Evolutionary conservation across 1,139 yeast genomes (phyloP).

Genomic region (Lodderomyces oxycetoniae): DNA sequence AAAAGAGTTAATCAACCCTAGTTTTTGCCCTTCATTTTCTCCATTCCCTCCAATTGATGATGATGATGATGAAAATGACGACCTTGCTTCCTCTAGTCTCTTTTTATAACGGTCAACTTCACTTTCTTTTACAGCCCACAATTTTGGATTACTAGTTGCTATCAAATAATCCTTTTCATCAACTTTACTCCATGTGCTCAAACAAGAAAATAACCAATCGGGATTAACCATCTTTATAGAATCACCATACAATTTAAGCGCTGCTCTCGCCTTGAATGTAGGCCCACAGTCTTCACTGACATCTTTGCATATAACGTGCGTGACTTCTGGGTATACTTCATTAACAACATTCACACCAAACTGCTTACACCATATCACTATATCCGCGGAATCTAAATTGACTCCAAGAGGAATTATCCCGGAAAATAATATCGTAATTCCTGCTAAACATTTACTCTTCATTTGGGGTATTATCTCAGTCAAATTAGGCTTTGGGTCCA

Average conservation of each 20-base stretch:
- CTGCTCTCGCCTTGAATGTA: conserved; percentile 73
- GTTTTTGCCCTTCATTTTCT: conserved; percentile 17
- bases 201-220: conserved; percentile 87
- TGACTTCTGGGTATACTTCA: conserved; percentile 69
- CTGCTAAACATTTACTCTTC: conserved; percentile 64
- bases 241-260: conserved; percentile 57
- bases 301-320: conserved; percentile 81
- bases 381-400: conserved; percentile 66
- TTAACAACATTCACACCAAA: conserved; percentile 86
- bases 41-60: conserved; percentile 6
- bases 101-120: conserved; percentile 44
- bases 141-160: conserved; percentile 34
- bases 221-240: conserved; percentile 76
- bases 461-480: conserved; percentile 65
- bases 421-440: conserved; percentile 70
- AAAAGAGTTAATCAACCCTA: conserved; percentile 28
- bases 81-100: conserved; percentile 19
- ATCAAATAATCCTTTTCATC: conserved; percentile 60
- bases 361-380: conserved; percentile 86
- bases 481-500: conserved; percentile 46
- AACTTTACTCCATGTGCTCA: conserved; percentile 70
- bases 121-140: conserved; percentile 38
- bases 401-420: conserved; percentile 83
- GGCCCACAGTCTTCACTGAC: conserved; percentile 52
- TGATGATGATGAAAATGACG: background rate